A percentile compares a stretch with the other conserved stretches of the same genome.
phyloP scores from a whole-genome alignment of 2,329 filamentous ascomycete species.

The Aaosphaeria pasadenensis region DNA sequence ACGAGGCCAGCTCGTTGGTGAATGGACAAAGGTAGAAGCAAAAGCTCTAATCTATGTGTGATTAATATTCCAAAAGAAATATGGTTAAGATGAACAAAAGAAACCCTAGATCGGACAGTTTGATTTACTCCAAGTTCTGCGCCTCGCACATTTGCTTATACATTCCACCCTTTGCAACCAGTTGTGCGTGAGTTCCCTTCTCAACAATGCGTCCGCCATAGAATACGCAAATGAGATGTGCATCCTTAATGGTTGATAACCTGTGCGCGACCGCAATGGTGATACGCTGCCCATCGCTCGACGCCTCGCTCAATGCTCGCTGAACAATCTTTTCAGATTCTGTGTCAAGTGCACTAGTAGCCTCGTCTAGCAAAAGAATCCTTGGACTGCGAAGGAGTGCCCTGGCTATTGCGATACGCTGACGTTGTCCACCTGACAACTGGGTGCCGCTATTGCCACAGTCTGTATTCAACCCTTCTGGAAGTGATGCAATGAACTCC shows the following conservation, averaged over 20 bases:
- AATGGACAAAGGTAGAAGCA: no score
- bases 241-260: constrained; percentile 83
- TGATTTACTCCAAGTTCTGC: neutral
- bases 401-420: constrained; percentile 86
- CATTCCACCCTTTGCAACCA: constrained; percentile 46
- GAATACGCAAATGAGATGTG: constrained; percentile 92
- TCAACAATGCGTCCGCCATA: constrained; percentile 78
- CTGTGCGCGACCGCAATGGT: constrained; percentile 93
- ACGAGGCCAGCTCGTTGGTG: no score
- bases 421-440: constrained; percentile 87
- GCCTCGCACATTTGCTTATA: neutral
- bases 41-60: no score
- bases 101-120: no score
- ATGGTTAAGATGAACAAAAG: no score
- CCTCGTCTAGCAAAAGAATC: constrained; percentile 85
- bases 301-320: constrained; percentile 77
- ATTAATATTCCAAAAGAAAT: no score
- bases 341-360: constrained; percentile 84
- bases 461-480: constrained; percentile 79
- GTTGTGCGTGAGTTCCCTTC: constrained; percentile 76
- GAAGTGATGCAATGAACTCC: constrained; percentile 65
- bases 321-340: constrained; percentile 91
- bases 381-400: constrained; percentile 84
- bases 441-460: constrained; percentile 88
- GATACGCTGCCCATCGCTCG: constrained; percentile 66